phyloP scores from a whole-genome alignment of 164 flowering plant species.

The Nymphaea thermarum region DNA sequence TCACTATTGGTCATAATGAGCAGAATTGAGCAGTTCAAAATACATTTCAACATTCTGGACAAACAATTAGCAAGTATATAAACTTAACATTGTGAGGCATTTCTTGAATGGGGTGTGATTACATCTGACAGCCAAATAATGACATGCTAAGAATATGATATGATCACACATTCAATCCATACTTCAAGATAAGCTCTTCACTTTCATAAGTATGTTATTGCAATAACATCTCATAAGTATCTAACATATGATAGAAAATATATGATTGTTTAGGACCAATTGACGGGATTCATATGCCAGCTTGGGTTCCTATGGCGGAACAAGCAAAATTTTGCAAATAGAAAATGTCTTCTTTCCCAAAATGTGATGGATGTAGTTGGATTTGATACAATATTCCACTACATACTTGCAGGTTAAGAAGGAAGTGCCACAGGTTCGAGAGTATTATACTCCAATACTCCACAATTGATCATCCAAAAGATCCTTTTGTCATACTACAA shows the following conservation, averaged over 20 bases:
- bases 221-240: neutral
- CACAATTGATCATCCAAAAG: slow-evolving; percentile 12
- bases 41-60: slow-evolving; percentile 2
- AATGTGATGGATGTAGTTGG: neutral
- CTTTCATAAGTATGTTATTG: neutral
- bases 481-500: neutral
- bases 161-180: slow-evolving; percentile 2
- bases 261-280: slow-evolving; percentile 55
- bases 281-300: slow-evolving; percentile 54
- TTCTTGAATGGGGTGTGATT: slow-evolving; percentile 1
- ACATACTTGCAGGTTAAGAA: neutral
- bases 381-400: neutral
- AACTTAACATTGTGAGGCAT: slow-evolving; percentile 6
- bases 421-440: neutral
- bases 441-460: neutral
- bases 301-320: slow-evolving; percentile 44
- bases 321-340: slow-evolving; percentile 53
- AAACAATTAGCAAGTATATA: neutral
- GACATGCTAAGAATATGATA: slow-evolving; percentile 1
- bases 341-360: slow-evolving; percentile 24
- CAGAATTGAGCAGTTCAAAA: neutral
- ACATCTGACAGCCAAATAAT: slow-evolving; percentile 2
- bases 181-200: slow-evolving; percentile 3
- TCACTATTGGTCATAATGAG: slow-evolving; percentile 6
- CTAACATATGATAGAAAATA: neutral